These are phyloP conservation scores for Urostyla sp. DNA, from an alignment of 73 alveolate species.

Conservation along the genomic window DNA sequence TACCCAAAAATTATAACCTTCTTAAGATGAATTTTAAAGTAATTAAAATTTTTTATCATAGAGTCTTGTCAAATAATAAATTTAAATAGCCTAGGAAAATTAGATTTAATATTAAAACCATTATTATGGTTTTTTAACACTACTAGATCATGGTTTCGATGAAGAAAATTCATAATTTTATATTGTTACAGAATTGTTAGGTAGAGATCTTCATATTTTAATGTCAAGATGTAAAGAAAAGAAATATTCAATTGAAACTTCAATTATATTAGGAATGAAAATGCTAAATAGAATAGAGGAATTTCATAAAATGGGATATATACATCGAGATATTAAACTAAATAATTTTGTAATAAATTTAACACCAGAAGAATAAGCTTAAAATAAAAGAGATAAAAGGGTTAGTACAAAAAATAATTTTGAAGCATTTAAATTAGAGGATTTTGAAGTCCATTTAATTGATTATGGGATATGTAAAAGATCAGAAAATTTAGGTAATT, in stretches of 20 bases:
- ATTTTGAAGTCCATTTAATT: slow-evolving; percentile 16
- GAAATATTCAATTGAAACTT: slow-evolving; percentile 9
- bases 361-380: background rate
- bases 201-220: background rate
- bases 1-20: too few relatives aligned
- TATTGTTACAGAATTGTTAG: slow-evolving; percentile 42
- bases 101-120: background rate
- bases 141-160: slow-evolving; percentile 28
- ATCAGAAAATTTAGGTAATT: background rate
- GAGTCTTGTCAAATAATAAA: too few relatives aligned
- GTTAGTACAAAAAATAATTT: background rate
- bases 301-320: slow-evolving; percentile 28
- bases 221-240: slow-evolving; percentile 24
- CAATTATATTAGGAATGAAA: slow-evolving; percentile 27
- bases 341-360: slow-evolving; percentile 18
- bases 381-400: background rate
- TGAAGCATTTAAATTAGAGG: background rate
- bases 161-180: slow-evolving; percentile 3
- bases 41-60: too few relatives aligned
- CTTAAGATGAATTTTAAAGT: too few relatives aligned
- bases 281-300: slow-evolving; percentile 37
- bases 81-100: too few relatives aligned
- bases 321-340: slow-evolving; percentile 48
- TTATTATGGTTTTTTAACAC: slow-evolving; percentile 22
- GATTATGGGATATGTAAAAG: slow-evolving; percentile 44